A percentile compares a stretch with the other conserved stretches of the same genome.
Conservation (phyloP, 78 protist genomes). For the Protostelium mycophagum region DNA sequence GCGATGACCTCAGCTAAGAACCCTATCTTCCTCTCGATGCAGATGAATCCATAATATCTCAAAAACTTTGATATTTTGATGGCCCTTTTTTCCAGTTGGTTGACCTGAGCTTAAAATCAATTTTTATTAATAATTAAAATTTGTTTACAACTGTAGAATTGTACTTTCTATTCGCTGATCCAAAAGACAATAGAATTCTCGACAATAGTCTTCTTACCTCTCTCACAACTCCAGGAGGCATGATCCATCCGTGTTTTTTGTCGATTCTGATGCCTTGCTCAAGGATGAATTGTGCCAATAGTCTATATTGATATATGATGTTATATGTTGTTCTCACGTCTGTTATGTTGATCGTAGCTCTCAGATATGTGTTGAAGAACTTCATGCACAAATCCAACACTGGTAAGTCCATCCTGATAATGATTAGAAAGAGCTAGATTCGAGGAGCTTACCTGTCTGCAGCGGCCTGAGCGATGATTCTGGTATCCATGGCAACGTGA, state of each 20-base stretch:
- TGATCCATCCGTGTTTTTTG: neutral
- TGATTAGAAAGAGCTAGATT: no score
- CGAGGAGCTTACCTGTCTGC: neutral
- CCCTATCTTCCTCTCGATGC: neutral
- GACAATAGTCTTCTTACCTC: neutral
- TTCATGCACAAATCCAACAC: slow-evolving; percentile 11
- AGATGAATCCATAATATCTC: slow-evolving; percentile 4
- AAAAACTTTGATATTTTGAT: neutral
- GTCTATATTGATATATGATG: slow-evolving; percentile 11
- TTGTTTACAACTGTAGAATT: no score
- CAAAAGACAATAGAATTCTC: no score
- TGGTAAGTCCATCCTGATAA: neutral
- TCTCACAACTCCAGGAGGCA: neutral
- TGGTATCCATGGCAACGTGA: slow-evolving; percentile 12
- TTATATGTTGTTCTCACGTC: slow-evolving; percentile 3
- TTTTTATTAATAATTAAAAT: no score
- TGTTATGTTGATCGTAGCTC: slow-evolving; percentile 9
- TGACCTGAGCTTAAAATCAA: neutral
- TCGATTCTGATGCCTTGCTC: neutral
- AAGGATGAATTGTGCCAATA: neutral
- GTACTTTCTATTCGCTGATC: no score
- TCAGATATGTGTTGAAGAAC: slow-evolving; percentile 18
- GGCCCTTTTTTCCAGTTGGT: neutral
- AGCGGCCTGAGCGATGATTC: slow-evolving; percentile 10
- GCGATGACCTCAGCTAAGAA: slow-evolving; percentile 12